Conservation (phyloP, 2,329 filamentous ascomycete species). For the Neonectria faginata region DNA sequence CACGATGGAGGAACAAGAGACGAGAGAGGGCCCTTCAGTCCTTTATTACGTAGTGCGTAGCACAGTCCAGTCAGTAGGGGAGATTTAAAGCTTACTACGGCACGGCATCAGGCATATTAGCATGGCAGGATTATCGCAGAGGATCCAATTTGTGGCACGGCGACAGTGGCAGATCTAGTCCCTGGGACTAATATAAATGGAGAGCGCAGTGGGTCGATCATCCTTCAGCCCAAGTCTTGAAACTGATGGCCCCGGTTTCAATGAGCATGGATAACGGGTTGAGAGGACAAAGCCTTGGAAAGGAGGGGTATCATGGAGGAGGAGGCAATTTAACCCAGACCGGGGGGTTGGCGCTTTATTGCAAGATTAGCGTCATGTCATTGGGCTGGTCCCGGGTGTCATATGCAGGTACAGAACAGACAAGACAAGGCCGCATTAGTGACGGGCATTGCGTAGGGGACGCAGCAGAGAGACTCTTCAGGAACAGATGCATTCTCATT, state of each 20-base stretch:
- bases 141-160: constrained; percentile 30
- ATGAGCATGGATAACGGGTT: constrained; percentile 23
- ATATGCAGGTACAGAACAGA: not conserved
- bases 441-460: not conserved
- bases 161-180: constrained; percentile 28
- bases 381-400: not conserved
- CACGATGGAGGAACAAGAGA: constrained; percentile 7
- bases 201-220: constrained; percentile 29
- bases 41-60: not conserved
- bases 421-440: not conserved
- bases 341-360: constrained; percentile 8
- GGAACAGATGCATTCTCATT: not conserved
- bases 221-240: constrained; percentile 41
- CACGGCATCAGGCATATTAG: not conserved
- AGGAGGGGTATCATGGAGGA: constrained; percentile 14
- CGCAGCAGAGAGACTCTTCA: not conserved
- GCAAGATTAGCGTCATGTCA: not conserved
- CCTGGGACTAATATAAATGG: constrained; percentile 41
- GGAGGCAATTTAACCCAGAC: constrained; percentile 25
- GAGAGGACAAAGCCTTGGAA: constrained; percentile 5
- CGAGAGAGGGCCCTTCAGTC: not conserved
- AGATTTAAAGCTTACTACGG: constrained; percentile 35
- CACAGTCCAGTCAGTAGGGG: constrained; percentile 32
- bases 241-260: constrained; percentile 36
- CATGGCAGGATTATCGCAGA: constrained; percentile 15